A percentile compares a stretch with the other conserved stretches of the same genome.
These are phyloP conservation scores for Yarrowia keelungensis DNA, from an alignment of 805 yeast genomes.

Conservation along the genomic window DNA sequence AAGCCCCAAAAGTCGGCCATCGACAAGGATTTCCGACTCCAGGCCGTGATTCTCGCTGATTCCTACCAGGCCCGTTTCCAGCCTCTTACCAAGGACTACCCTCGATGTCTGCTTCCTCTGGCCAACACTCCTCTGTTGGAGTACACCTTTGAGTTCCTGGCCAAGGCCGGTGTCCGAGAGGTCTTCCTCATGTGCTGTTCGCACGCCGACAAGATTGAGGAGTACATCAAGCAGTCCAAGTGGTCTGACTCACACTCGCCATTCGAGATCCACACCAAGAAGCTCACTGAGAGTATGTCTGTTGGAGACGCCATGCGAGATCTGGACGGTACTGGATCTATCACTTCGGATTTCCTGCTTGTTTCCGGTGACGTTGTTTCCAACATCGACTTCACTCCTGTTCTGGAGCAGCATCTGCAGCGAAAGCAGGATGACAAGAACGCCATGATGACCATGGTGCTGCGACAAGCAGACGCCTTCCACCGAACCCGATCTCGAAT, in stretches of 20 bases:
- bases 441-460: constrained; percentile 92
- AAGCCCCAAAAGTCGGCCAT: constrained; percentile 37
- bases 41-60: constrained; percentile 94
- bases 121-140: constrained; percentile 94
- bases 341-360: constrained; percentile 86
- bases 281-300: constrained; percentile 84
- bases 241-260: constrained; percentile 67
- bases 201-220: constrained; percentile 87
- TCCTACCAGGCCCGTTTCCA: constrained; percentile 89
- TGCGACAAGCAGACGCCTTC: constrained; percentile 80
- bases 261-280: constrained; percentile 76
- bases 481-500: constrained; percentile 83
- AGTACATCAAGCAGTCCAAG: constrained; percentile 66
- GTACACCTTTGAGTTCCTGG: constrained; percentile 92
- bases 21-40: constrained; percentile 58
- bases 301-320: constrained; percentile 99
- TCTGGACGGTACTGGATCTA: constrained; percentile 86
- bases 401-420: constrained; percentile 73
- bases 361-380: constrained; percentile 97
- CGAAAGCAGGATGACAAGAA: constrained; percentile 80
- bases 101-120: constrained; percentile 89
- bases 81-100: constrained; percentile 86
- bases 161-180: constrained; percentile 87
- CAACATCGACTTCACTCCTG: constrained; percentile 79
- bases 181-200: constrained; percentile 89